Evolutionary conservation across 2,329 filamentous ascomycete species (phyloP).

Genomic region (Tolypocladium capitatum): DNA sequence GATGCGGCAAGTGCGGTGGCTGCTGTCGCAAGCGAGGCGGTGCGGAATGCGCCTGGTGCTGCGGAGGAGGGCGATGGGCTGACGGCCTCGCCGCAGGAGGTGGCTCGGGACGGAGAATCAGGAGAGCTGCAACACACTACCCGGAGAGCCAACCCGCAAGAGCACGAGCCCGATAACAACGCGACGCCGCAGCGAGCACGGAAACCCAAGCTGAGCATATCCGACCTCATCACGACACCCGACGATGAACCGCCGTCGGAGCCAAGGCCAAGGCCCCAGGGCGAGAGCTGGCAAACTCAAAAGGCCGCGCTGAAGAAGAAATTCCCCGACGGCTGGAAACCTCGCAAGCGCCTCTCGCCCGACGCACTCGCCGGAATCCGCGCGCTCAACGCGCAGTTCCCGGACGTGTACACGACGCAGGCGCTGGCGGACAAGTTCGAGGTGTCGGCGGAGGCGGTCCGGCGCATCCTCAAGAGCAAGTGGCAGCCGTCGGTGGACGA

Average conservation of each 20-base stretch:
- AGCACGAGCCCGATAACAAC: not conserved
- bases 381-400: constrained; percentile 64
- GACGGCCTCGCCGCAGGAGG: not conserved
- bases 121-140: not conserved
- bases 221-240: not conserved
- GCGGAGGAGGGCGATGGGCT: not conserved
- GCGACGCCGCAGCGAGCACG: not conserved
- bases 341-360: constrained; percentile 76
- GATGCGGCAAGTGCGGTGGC: constrained; percentile 2
- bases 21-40: not conserved
- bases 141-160: not conserved
- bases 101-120: not conserved
- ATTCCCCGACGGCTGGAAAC: constrained; percentile 70
- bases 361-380: constrained; percentile 87
- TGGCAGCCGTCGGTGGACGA: constrained; percentile 53
- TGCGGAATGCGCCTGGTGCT: not conserved
- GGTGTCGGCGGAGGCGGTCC: constrained; percentile 75
- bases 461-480: constrained; percentile 71
- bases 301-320: constrained; percentile 65
- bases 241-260: not conserved
- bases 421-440: constrained; percentile 67
- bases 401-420: constrained; percentile 61
- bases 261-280: constrained; percentile 8
- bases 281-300: constrained; percentile 57
- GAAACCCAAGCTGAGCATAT: not conserved